Percentiles rank a stretch among this genome's conserved stretches.
Evolutionary conservation across 441 rosid species (phyloP).

Genomic region (Euphorbia corollata): DNA sequence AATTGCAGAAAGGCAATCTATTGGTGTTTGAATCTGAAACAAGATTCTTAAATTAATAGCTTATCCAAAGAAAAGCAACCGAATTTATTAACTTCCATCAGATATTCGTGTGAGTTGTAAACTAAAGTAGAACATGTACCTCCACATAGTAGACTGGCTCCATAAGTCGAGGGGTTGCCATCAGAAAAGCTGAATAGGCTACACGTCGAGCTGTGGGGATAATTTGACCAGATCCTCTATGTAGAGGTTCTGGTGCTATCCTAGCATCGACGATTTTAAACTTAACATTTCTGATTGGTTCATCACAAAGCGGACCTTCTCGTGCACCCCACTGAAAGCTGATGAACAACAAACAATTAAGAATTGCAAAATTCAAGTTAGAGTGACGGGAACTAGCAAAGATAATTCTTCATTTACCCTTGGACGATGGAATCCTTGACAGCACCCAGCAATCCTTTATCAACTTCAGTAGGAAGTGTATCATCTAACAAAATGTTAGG

Average conservation of each 20-base stretch:
- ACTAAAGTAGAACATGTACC: conserved; percentile 34
- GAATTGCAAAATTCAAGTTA: not conserved
- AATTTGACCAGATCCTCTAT: conserved; percentile 95
- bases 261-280: conserved; percentile 92
- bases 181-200: conserved; percentile 82
- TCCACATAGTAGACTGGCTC: conserved; percentile 96
- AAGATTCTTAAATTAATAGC: conserved; percentile 13
- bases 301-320: conserved; percentile 98
- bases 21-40: conserved; percentile 91
- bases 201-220: conserved; percentile 94
- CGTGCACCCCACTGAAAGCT: conserved; percentile 99
- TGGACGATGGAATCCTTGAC: conserved; percentile 93
- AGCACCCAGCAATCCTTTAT: conserved; percentile 66
- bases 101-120: not conserved
- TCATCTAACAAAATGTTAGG: conserved; percentile 90
- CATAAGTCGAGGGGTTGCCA: conserved; percentile 97
- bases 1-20: conserved; percentile 89
- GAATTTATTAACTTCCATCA: not conserved
- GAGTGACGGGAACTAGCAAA: not conserved
- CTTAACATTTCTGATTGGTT: conserved; percentile 93
- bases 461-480: conserved; percentile 91
- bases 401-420: conserved; percentile 42
- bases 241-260: conserved; percentile 83
- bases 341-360: conserved; percentile 9
- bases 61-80: not conserved